phyloP scores from a whole-genome alignment of 371 early-diverging fungal genomes.

The Parasitella parasitica region DNA sequence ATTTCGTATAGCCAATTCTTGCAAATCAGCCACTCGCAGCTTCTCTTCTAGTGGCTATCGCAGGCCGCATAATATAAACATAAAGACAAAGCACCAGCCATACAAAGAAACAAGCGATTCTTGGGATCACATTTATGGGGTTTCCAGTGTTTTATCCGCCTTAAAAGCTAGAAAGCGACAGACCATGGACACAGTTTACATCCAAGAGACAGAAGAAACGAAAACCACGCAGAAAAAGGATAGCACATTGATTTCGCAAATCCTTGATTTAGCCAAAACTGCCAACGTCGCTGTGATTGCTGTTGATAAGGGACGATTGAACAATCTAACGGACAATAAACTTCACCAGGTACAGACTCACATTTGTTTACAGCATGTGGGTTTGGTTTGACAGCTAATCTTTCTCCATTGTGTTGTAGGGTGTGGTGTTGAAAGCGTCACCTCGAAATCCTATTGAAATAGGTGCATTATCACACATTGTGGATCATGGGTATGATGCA shows the following conservation, averaged over 20 bases:
- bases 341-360: constrained; percentile 29
- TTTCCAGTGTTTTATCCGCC: constrained; percentile 25
- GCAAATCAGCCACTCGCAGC: not conserved
- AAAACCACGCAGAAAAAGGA: constrained; percentile 22
- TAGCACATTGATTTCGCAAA: constrained; percentile 7
- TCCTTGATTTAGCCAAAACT: constrained; percentile 8
- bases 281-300: not conserved
- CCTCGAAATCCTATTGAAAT: constrained; percentile 10
- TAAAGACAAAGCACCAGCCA: not conserved
- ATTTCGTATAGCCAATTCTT: not conserved
- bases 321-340: constrained; percentile 31
- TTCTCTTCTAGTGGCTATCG: not conserved
- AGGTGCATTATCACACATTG: not conserved
- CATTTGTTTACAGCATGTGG: too few species aligned
- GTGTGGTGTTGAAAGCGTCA: constrained; percentile 27
- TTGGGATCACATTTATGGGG: constrained; percentile 28
- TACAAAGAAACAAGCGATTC: not conserved
- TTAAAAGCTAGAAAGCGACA: constrained; percentile 22
- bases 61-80: not conserved
- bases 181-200: constrained; percentile 6
- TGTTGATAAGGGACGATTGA: constrained; percentile 29
- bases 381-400: too few species aligned
- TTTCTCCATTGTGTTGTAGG: constrained; percentile 8
- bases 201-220: constrained; percentile 14
- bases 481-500: constrained; percentile 11